Evolutionary conservation across 73 alveolate species (phyloP).

Genomic region (Paraurostyla sp.): DNA sequence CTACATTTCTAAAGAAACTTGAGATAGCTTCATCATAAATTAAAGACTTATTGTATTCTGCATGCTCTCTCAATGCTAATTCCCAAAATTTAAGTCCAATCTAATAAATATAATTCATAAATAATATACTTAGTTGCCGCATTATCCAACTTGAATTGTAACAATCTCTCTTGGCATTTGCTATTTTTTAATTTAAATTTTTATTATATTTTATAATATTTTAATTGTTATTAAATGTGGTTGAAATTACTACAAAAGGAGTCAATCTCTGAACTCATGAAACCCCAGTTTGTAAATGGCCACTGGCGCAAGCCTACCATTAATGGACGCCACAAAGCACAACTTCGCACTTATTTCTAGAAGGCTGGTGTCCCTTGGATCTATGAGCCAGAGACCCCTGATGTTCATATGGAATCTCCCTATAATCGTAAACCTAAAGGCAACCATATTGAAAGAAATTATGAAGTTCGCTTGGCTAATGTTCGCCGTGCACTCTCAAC

Average conservation of each 20-base stretch:
- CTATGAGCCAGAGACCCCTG: slow-evolving; percentile 64
- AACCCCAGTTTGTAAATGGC: slow-evolving; percentile 72
- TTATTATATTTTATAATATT: not conserved
- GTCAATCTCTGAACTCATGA: slow-evolving; percentile 43
- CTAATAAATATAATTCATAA: slow-evolving; percentile 84
- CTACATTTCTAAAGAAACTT: slow-evolving; percentile 93
- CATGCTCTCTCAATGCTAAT: slow-evolving; percentile 87
- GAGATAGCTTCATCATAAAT: slow-evolving; percentile 89
- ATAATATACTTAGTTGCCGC: slow-evolving; percentile 33
- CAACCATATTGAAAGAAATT: not conserved
- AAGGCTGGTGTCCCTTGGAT: slow-evolving; percentile 86
- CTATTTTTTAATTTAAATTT: not conserved
- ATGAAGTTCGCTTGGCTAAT: slow-evolving; percentile 57
- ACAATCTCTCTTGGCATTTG: slow-evolving; percentile 42
- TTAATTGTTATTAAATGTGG: slow-evolving; percentile 72
- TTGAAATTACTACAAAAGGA: slow-evolving; percentile 60
- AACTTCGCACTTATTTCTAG: slow-evolving; percentile 64
- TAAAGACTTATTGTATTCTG: slow-evolving; percentile 61
- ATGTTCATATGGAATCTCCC: slow-evolving; percentile 42
- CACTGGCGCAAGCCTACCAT: slow-evolving; percentile 72
- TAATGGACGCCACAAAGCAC: slow-evolving; percentile 50
- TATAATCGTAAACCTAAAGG: slow-evolving; percentile 67
- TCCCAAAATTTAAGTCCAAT: slow-evolving; percentile 98
- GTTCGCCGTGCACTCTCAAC: slow-evolving; percentile 62
- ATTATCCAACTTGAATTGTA: slow-evolving; percentile 34